Evolutionary conservation across 2,329 filamentous ascomycete species (phyloP).

Genomic region (Beauveria brongniartii): DNA sequence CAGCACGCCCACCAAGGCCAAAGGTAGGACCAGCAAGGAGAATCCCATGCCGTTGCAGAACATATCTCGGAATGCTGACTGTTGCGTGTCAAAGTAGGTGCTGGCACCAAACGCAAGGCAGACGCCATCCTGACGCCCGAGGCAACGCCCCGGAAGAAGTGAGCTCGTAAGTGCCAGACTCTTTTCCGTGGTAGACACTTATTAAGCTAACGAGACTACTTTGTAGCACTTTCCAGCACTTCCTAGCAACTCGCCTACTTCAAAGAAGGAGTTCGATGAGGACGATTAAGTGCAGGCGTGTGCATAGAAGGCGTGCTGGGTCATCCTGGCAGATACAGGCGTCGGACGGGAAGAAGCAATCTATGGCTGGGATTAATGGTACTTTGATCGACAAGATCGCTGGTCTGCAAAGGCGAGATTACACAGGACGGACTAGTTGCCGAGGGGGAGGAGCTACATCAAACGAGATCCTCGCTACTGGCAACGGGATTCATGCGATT

Average conservation of each 20-base stretch:
- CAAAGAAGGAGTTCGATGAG: not conserved
- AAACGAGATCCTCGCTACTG: not conserved
- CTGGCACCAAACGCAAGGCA: slow-evolving; percentile 6
- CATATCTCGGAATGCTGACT: not conserved
- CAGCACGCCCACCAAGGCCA: not conserved
- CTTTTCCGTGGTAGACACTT: too few species aligned
- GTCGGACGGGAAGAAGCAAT: not conserved
- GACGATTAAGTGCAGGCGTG: not conserved
- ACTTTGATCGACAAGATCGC: not conserved
- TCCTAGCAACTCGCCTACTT: not conserved
- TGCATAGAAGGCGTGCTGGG: not conserved
- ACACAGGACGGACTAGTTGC: not conserved
- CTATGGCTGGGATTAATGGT: not conserved
- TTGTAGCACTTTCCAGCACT: not conserved
- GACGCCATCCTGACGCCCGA: not conserved
- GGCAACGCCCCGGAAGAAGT: slow-evolving; percentile 3
- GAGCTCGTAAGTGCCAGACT: not conserved
- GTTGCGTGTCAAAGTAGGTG: not conserved
- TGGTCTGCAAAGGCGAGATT: not conserved
- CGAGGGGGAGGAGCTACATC: not conserved
- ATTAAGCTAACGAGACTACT: not conserved
- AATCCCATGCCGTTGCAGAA: too few species aligned
- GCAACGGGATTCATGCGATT: not conserved
- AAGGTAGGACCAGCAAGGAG: not conserved
- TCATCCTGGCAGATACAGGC: too few species aligned